Evolutionary conservation across 2,329 filamentous ascomycete species (phyloP).

Genomic region (Ophiocordyceps robertsii): DNA sequence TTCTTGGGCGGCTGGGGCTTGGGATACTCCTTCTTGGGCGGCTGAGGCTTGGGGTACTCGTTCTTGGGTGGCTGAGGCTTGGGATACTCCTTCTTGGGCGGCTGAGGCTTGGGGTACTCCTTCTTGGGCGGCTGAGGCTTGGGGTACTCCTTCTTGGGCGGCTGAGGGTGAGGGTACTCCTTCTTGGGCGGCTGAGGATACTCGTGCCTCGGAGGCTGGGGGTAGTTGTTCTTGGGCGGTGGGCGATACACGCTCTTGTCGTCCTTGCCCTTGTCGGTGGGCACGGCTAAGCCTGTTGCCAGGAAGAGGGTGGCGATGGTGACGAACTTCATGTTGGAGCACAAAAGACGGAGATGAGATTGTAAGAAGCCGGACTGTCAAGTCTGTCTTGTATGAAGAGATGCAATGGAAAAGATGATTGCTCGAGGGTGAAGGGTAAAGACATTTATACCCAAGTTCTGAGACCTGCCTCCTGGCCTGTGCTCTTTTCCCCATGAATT

Average conservation of each 20-base stretch:
- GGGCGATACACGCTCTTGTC: neutral
- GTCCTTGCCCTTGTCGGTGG: neutral
- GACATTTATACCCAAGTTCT: too few relatives aligned
- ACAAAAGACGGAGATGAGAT: too few relatives aligned
- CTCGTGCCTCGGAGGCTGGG: neutral
- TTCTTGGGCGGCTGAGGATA: neutral
- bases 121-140: neutral
- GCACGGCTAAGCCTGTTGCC: neutral
- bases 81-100: too few relatives aligned
- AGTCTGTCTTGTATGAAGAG: too few relatives aligned
- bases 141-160: neutral
- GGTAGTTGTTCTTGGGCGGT: neutral
- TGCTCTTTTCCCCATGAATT: too few relatives aligned
- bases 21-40: neutral
- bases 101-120: too few relatives aligned
- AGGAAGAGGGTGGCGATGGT: neutral
- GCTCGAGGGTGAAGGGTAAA: too few relatives aligned
- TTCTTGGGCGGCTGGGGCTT: neutral
- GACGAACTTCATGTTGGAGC: neutral
- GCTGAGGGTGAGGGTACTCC: neutral
- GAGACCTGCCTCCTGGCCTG: too few relatives aligned
- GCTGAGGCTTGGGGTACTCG: neutral
- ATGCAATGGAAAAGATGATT: too few relatives aligned
- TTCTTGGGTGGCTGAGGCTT: neutral
- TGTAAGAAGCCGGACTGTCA: too few relatives aligned